Base-by-base conservation (phyloP, 2,329 filamentous ascomycete species). In the Scedosporium boydii region DNA sequence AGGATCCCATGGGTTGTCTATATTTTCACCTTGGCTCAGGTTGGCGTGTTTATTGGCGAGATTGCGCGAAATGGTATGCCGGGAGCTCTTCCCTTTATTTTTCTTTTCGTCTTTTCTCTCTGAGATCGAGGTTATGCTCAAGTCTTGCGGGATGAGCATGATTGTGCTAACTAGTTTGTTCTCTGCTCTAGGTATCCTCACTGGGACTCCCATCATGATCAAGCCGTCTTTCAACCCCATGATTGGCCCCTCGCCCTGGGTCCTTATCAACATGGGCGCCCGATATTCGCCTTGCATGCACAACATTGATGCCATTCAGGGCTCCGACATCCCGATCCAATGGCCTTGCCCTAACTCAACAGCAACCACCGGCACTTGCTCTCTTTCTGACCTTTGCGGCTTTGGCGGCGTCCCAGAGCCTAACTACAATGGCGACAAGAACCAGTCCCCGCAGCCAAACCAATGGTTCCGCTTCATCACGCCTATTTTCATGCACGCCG, bases 401-500 rank as follows among this genome's bases (percentile, higher is more conserved):
- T 95, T 97, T 69, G 81, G 81, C 63, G 88, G 88, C 64, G 87
- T 92, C 5, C 87, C 86, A 0, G 84, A 92, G 66, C 89, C 90
- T 7, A 70, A 78, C 2, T 81, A 85, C 68, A 80, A 87, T 21
- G 78, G 77, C 61, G 71, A 80, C 62, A 70, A 73, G 29, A 67
- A 77, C 62, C 78, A 83, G 68, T 76, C 66, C 9, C 81, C 88
- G 2, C 81, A 85, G 64, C 95, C 95, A 0, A 87, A 98, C 71
- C 95, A 99, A 74, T 99, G 95, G 95, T 99, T 85, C 76, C 89
- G 95, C 64, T 98, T 99, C 78, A 97, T 99, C 70, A 78, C 88
- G 1, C 93, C 95, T 46, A 97, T 99, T 65, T 99, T 99, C 77
- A 79, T 99, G 69, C 95, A 99, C 70, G 92, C 91, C 1, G 95